Evolutionary conservation across 306 rosid species (phyloP), one percentile per base, ranked within the genome.

Genomic region (Prunus mume): DNA sequence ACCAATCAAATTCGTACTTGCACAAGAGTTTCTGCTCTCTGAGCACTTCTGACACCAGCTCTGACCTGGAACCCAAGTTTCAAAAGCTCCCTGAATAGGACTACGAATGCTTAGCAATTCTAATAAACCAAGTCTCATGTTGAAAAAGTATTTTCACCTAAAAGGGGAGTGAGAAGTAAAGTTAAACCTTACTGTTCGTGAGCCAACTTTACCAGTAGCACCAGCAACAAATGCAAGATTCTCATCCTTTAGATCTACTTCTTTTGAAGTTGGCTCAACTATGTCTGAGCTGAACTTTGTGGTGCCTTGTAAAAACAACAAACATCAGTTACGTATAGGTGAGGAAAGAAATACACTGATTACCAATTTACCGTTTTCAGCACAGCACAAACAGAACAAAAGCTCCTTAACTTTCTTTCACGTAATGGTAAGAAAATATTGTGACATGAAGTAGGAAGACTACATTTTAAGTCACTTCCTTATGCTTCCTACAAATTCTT

Each of bases 201-300:
- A 95, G 73, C 98, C 98, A 83, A 95, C 98, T 87, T 19, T 90
- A 56, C 98, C 98, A 52, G 97, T 92, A 66, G 98, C 97, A 62
- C 98, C 98, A n/a, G 98, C 98, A 75, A 95, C 96, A 83, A 95
- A 95, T n/a, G 86, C 97, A 20, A 92, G 72, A 80, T 91, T 85
- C 18, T 86, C 93, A 81, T 95, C 92, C 79, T 86, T 88, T 50
- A 80, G 67, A 68, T 78, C 85, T 49, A 66, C 86, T 75, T 84
- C 86, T 78, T 86, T 88, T 10, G 85, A 27, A 43, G 55, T 54
- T 62, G 78, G 86, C 75, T 84, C 84, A 64, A 74, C 83, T 52
- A 80, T 56, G 73, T 71, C 81, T 51, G 78, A 74, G 78, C 76
- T 82, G 65, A 78, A 76, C 68, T 80, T 85, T 67, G 72, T 30